These are phyloP conservation scores for Bipolaris sorokiniana DNA, from an alignment of 2,329 filamentous ascomycete species.

Conservation along the genomic window DNA sequence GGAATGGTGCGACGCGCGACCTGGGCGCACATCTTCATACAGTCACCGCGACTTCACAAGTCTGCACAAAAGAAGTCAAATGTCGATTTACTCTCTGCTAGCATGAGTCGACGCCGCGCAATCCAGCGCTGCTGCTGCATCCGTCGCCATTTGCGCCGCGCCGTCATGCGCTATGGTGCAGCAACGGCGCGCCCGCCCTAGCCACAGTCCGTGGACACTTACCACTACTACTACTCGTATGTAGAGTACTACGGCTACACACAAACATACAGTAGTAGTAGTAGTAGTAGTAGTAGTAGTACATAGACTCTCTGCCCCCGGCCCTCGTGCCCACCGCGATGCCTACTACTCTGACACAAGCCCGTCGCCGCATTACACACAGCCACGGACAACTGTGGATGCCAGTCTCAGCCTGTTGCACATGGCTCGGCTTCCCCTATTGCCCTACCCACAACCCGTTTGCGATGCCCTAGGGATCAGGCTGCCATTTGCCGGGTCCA, in stretches of 20 bases:
- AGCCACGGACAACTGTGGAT: conserved; percentile 14
- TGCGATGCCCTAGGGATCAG: conserved; percentile 2
- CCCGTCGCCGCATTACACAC: conserved; percentile 12
- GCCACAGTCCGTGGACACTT: neutral
- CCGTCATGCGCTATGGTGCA: neutral
- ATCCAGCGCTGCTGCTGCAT: conserved; percentile 5
- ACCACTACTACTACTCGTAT: too few relatives aligned
- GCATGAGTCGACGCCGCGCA: conserved; percentile 7
- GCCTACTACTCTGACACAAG: neutral
- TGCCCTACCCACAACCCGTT: neutral
- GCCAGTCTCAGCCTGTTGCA: conserved; percentile 6
- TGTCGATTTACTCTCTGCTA: conserved; percentile 12
- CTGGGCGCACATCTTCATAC: neutral
- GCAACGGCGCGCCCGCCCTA: conserved; percentile 11
- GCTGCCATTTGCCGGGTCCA: conserved; percentile 1
- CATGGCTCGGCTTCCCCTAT: conserved; percentile 1
- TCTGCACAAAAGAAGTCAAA: conserved; percentile 20
- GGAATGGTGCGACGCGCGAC: conserved; percentile 14
- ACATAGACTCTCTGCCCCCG: too few relatives aligned
- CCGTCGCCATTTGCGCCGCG: neutral
- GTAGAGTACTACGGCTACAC: too few relatives aligned
- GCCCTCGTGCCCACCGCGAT: too few relatives aligned
- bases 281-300: too few relatives aligned
- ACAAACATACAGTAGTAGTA: too few relatives aligned
- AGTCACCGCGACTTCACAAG: conserved; percentile 12